Evolutionary conservation across 2,329 filamentous ascomycete species (phyloP).

Genomic region (Massarina eburnea): DNA sequence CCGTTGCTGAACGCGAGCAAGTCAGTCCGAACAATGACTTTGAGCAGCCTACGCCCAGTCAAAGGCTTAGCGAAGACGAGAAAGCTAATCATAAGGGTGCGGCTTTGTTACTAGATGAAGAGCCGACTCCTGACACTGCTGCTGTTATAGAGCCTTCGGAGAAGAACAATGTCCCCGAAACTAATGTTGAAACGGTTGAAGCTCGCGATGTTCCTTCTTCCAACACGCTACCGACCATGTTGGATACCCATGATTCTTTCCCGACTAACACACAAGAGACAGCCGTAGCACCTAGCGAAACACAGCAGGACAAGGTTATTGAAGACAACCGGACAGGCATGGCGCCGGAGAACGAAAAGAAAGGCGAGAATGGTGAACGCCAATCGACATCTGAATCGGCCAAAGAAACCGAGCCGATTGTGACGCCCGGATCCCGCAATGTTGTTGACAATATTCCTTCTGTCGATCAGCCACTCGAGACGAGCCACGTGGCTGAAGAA

Average conservation of each 20-base stretch:
- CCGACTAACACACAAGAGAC: conserved; percentile 3
- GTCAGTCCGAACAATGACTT: neutral
- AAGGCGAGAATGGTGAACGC: conserved; percentile 31
- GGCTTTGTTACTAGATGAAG: conserved; percentile 8
- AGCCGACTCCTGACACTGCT: conserved; percentile 5
- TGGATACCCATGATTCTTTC: neutral
- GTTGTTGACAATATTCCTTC: neutral
- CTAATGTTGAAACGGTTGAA: neutral
- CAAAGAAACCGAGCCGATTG: conserved; percentile 7
- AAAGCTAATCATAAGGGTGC: conserved; percentile 27
- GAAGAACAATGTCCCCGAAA: neutral
- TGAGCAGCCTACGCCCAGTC: conserved; percentile 21
- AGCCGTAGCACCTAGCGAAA: conserved; percentile 2
- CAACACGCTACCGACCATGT: neutral
- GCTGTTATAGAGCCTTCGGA: neutral
- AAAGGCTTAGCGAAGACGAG: conserved; percentile 38
- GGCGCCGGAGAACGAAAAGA: conserved; percentile 25
- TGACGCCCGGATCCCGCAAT: neutral
- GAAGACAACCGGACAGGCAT: conserved; percentile 17
- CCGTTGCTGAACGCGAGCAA: conserved; percentile 6
- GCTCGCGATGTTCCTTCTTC: neutral
- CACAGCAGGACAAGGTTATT: conserved; percentile 7
- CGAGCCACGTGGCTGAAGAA: conserved; percentile 4
- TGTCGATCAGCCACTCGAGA: conserved; percentile 2
- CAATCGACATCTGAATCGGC: conserved; percentile 13